A percentile compares a stretch with the other conserved stretches of the same genome.
Conservation (phyloP, 208 protist genomes). For the Leishmania aethiopica region DNA sequence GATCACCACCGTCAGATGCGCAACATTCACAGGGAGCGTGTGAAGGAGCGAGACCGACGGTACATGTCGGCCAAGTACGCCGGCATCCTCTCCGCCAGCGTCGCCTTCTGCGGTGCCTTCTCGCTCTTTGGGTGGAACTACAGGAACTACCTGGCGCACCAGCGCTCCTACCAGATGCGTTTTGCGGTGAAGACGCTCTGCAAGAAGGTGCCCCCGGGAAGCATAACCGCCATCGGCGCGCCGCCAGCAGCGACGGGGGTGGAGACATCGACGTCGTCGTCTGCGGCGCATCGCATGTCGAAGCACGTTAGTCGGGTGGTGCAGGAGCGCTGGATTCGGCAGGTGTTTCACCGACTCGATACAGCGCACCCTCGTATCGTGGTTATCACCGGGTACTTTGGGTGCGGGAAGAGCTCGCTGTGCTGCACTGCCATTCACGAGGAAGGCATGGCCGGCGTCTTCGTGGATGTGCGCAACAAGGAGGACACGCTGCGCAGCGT, state of each 20-base stretch:
- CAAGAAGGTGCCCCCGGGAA: constrained; percentile 26
- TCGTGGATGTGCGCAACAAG: constrained; percentile 73
- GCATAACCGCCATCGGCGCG: neutral
- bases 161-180: constrained; percentile 78
- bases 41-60: constrained; percentile 83
- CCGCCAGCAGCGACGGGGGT: neutral
- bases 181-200: constrained; percentile 58
- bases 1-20: constrained; percentile 86
- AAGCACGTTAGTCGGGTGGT: constrained; percentile 25
- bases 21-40: constrained; percentile 81
- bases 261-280: neutral
- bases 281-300: constrained; percentile 7
- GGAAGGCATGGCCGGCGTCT: constrained; percentile 71
- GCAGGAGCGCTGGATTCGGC: constrained; percentile 50
- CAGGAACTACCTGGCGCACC: constrained; percentile 85
- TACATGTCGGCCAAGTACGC: constrained; percentile 90
- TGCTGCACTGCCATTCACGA: constrained; percentile 58
- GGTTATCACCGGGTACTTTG: constrained; percentile 72
- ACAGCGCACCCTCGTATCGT: constrained; percentile 56
- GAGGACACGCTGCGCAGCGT: constrained; percentile 73
- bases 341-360: constrained; percentile 53
- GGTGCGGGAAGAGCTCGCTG: constrained; percentile 74
- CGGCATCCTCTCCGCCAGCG: constrained; percentile 82
- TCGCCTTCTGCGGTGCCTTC: constrained; percentile 80
- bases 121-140: constrained; percentile 92